These are phyloP conservation scores for Pseudognaphalium luteoalbum DNA, from an alignment of 129 eudicot genomes.

Conservation along the genomic window DNA sequence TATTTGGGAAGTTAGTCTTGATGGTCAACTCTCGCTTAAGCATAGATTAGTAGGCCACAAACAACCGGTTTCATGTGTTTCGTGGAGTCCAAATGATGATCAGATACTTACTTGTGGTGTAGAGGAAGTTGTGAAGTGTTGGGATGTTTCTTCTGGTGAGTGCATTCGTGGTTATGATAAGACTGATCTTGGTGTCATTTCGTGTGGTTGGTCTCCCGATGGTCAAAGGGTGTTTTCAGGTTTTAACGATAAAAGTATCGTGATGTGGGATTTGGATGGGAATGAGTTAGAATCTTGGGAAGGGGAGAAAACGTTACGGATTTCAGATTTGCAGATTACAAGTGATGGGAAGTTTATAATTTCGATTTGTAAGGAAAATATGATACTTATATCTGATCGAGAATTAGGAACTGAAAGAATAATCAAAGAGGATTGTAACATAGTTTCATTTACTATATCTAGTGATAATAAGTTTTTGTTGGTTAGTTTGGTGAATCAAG, in stretches of 20 bases:
- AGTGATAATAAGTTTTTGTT: slow-evolving; percentile 58
- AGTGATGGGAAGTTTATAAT: slow-evolving; percentile 11
- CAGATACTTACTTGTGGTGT: slow-evolving; percentile 85
- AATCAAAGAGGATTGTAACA: slow-evolving; percentile 62
- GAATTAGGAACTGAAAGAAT: slow-evolving; percentile 59
- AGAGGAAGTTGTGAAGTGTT: slow-evolving; percentile 74
- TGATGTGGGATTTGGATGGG: slow-evolving; percentile 50
- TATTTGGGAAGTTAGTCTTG: slow-evolving; percentile 48
- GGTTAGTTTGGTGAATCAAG: slow-evolving; percentile 61
- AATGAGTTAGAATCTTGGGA: not conserved
- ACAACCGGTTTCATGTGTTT: slow-evolving; percentile 65
- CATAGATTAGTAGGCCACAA: slow-evolving; percentile 72
- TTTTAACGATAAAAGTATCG: slow-evolving; percentile 74
- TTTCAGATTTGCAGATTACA: slow-evolving; percentile 7
- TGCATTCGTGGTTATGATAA: slow-evolving; percentile 77
- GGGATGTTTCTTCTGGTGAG: slow-evolving; percentile 83
- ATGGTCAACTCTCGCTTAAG: slow-evolving; percentile 57
- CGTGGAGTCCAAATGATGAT: slow-evolving; percentile 77
- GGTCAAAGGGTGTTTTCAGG: slow-evolving; percentile 70
- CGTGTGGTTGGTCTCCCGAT: slow-evolving; percentile 87
- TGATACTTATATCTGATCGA: slow-evolving; percentile 53
- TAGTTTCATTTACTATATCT: slow-evolving; percentile 69
- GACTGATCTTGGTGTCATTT: slow-evolving; percentile 56
- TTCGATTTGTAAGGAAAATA: slow-evolving; percentile 30
- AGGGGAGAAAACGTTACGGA: not conserved